Base-by-base conservation (phyloP, 192 early-diverging fungal species). In the Gigaspora rosea region DNA sequence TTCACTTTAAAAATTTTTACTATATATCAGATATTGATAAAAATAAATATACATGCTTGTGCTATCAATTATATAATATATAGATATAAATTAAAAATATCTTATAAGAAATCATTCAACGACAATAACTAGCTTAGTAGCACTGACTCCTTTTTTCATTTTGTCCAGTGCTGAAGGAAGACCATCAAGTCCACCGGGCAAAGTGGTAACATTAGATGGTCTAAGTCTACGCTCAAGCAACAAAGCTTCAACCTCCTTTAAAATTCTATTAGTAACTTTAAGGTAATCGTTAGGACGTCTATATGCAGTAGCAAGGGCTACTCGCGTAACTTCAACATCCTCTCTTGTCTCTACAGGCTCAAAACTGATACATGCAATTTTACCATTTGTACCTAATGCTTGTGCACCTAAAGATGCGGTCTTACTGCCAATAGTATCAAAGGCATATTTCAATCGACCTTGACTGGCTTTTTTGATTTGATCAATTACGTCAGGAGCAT, bases 401-500 rank as follows among this genome's bases (percentile, higher is more conserved):
- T 76, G 20, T 36, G 35, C 15, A 8, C 27, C 62, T 13, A 76
- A 22, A 36, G 32, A 35, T 8, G 41, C 15, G 10, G 63, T 50
- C 36, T 62, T 11, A 16, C 64, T 18, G 35, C 27, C 11, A 22
- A 76, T 11, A 54, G 22, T 33, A 56, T 76, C 75, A 36, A 67
- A 27, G 20, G 22, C 75, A 46, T 76, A 76, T 54, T 67, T 62
- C 12, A 76, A 56, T 4, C 48, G 12, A 54, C 52, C 33, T n/a
- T 67, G 33, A 13, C 41, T 76, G 8, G 69, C 36, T 36, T 46
- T 4, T 52, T 54, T 47, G 65, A 76, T 71, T 71, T 71, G 69
- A 18, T 32, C 46, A n/a, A 75, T 36, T 13, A 74, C 41, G 48
- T 79, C 61, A 41, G 35, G 20, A 59, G 58, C 78, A 12, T 73